These are phyloP conservation scores for Houttuynia cordata DNA, from an alignment of 164 flowering plant genomes.

Conservation along the genomic window DNA sequence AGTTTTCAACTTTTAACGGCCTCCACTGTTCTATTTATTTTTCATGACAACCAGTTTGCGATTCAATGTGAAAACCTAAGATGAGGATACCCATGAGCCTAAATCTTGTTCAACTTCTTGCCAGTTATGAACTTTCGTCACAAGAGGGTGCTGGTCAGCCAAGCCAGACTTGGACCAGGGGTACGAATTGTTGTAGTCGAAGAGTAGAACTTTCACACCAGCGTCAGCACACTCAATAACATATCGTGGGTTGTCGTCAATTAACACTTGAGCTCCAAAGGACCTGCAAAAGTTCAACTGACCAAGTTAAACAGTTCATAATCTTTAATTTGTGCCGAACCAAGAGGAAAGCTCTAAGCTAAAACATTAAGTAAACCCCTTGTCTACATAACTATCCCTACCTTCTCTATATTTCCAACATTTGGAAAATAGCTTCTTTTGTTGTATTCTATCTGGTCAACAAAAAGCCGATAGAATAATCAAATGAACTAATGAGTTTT, in stretches of 20 bases:
- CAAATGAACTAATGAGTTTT: not conserved
- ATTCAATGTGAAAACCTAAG: not conserved
- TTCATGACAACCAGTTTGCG: not conserved
- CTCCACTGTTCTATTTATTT: not conserved
- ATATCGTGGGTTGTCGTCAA: slow-evolving; percentile 81
- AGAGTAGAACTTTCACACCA: slow-evolving; percentile 70
- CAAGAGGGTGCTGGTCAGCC: slow-evolving; percentile 44
- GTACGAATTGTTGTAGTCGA: slow-evolving; percentile 74
- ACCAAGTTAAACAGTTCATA: not conserved
- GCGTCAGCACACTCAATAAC: slow-evolving; percentile 69
- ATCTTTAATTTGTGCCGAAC: not conserved
- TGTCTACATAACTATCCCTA: too few relatives aligned
- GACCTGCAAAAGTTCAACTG: slow-evolving; percentile 29
- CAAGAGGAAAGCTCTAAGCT: too few relatives aligned
- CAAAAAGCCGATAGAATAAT: too few relatives aligned
- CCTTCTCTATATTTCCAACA: too few relatives aligned
- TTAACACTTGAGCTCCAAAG: slow-evolving; percentile 61
- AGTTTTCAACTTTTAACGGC: too few relatives aligned
- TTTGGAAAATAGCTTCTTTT: too few relatives aligned
- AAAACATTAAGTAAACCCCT: too few relatives aligned
- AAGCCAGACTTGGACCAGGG: slow-evolving; percentile 69
- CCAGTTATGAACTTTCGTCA: slow-evolving; percentile 73
- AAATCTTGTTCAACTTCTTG: slow-evolving; percentile 61
- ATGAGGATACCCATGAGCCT: slow-evolving; percentile 18
- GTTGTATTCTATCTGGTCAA: too few relatives aligned